Conservation (phyloP, 139 green algal species). For the Chlamydomonas sp. region DNA sequence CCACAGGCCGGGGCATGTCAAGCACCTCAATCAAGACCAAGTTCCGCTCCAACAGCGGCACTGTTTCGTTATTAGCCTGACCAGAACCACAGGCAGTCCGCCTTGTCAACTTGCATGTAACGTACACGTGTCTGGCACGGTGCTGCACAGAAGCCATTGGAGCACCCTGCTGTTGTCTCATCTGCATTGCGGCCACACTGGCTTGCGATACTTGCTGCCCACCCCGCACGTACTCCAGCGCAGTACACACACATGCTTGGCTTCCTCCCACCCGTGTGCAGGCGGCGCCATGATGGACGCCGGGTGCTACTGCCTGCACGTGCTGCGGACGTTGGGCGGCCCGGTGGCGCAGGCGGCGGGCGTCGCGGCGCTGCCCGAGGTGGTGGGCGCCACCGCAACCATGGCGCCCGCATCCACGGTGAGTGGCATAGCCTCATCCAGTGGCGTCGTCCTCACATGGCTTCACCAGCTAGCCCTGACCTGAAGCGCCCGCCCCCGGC, state of each 20-base stretch:
- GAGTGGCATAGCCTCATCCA: not conserved
- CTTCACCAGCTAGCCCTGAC: not conserved
- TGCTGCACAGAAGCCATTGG: not conserved
- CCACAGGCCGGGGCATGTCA: not conserved
- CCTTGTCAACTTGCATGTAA: not conserved
- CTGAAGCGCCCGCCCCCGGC: not conserved
- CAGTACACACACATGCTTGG: not conserved
- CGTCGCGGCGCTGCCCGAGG: not conserved
- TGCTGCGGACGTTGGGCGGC: constrained; percentile 32
- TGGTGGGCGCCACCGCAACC: not conserved
- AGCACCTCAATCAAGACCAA: not conserved
- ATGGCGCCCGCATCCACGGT: constrained; percentile 27
- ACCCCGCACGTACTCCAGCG: not conserved
- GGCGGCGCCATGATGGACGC: constrained; percentile 64
- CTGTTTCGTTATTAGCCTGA: not conserved
- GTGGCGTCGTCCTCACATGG: not conserved
- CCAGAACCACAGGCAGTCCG: not conserved
- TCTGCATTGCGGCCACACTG: not conserved
- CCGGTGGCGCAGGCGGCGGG: not conserved
- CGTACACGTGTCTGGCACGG: not conserved
- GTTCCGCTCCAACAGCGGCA: not conserved
- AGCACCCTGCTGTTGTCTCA: not conserved
- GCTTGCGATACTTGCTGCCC: not conserved
- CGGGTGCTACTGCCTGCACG: constrained; percentile 56
- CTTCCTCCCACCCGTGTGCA: constrained; percentile 3